phyloP scores from a whole-genome alignment of 192 early-diverging fungal species.

The Rhizophagus clarus region DNA sequence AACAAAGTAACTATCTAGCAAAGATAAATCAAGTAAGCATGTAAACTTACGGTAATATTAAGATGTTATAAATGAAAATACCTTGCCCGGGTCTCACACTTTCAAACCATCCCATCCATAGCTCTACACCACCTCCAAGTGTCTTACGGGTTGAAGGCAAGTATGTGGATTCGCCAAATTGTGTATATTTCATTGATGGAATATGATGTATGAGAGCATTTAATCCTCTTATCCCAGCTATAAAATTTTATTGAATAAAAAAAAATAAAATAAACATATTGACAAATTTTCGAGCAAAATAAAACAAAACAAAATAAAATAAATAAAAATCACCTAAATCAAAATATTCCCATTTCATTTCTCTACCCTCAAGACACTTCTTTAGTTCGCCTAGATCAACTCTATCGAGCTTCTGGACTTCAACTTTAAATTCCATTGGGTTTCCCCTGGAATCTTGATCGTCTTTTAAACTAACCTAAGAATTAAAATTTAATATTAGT shows the following conservation, averaged over 20 bases:
- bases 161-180: constrained; percentile 36
- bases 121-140: constrained; percentile 71
- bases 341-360: constrained; percentile 25
- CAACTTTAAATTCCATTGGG: constrained; percentile 11
- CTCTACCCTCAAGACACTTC: constrained; percentile 9
- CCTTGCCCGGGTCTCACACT: constrained; percentile 70
- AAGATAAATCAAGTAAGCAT: not conserved
- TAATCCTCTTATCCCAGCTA: constrained; percentile 33
- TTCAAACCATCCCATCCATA: constrained; percentile 86
- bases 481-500: not conserved
- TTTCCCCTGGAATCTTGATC: constrained; percentile 18
- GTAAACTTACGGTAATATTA: not conserved
- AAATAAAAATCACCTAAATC: constrained; percentile 2
- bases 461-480: constrained; percentile 19
- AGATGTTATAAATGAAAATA: not conserved
- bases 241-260: not conserved
- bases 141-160: constrained; percentile 26
- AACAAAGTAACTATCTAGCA: constrained; percentile 20
- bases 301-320: not conserved
- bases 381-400: constrained; percentile 9
- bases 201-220: constrained; percentile 43
- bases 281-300: not conserved
- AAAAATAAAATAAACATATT: not conserved
- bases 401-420: not conserved
- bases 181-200: constrained; percentile 36